Conservation (phyloP, 805 yeast species). For the Wickerhamomyces hampshirensis region DNA sequence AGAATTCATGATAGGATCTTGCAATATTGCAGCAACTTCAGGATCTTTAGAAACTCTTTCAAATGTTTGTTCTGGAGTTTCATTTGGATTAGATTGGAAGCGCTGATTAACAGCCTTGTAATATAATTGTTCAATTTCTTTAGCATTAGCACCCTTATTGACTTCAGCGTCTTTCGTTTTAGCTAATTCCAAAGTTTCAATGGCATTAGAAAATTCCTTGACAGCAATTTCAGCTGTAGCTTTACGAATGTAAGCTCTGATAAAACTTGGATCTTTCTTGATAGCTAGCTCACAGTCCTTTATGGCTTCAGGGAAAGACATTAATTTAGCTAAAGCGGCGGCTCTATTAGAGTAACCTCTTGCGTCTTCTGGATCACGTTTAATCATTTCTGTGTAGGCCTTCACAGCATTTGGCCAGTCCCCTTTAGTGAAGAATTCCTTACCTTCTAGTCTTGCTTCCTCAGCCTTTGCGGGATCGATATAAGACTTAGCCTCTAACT, state of each 20-base stretch:
- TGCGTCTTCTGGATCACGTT: slow-evolving; percentile 95
- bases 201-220: slow-evolving; percentile 76
- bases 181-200: slow-evolving; percentile 78
- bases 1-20: slow-evolving; percentile 95
- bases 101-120: slow-evolving; percentile 75
- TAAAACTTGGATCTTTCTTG: slow-evolving; percentile 78
- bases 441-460: slow-evolving; percentile 91
- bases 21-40: slow-evolving; percentile 83
- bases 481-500: slow-evolving; percentile 70
- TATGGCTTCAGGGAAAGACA: slow-evolving; percentile 97
- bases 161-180: slow-evolving; percentile 66
- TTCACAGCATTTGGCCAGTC: slow-evolving; percentile 97
- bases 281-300: slow-evolving; percentile 90
- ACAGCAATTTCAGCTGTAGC: slow-evolving; percentile 91
- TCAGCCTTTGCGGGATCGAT: slow-evolving; percentile 91
- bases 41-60: slow-evolving; percentile 90
- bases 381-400: slow-evolving; percentile 91
- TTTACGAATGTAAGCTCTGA: slow-evolving; percentile 95
- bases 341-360: slow-evolving; percentile 98
- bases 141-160: slow-evolving; percentile 52
- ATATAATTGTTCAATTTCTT: slow-evolving; percentile 79
- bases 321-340: slow-evolving; percentile 88
- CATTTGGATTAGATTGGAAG: slow-evolving; percentile 71
- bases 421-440: slow-evolving; percentile 78
- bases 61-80: slow-evolving; percentile 91